Conservation (phyloP, 2,329 filamentous ascomycete genomes). For the Achaetomium macrosporum region DNA sequence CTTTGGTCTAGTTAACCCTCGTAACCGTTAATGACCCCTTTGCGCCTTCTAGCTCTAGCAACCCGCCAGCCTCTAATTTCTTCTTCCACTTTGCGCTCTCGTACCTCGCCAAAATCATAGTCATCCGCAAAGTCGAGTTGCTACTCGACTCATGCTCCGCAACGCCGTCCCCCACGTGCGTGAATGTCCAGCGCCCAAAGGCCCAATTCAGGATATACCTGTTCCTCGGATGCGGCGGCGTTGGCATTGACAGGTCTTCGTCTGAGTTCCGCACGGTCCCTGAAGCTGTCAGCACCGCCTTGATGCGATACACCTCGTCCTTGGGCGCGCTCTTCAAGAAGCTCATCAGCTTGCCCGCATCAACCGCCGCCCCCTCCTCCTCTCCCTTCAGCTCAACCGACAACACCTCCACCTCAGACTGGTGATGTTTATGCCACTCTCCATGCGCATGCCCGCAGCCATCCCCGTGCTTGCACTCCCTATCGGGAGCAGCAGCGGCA, state of each 20-base stretch:
- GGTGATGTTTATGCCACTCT: conserved; percentile 49
- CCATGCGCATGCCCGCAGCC: conserved; percentile 32
- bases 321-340: conserved; percentile 72
- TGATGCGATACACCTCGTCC: conserved; percentile 94
- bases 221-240: conserved; percentile 25
- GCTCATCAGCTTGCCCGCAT: conserved; percentile 56
- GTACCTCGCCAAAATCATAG: conserved; percentile 65
- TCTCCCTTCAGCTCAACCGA: conserved; percentile 62
- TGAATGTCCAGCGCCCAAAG: conserved; percentile 92
- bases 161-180: conserved; percentile 41
- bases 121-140: conserved; percentile 60
- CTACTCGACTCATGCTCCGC: conserved; percentile 51
- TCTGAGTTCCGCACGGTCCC: conserved; percentile 45
- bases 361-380: conserved; percentile 35
- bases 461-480: conserved; percentile 18
- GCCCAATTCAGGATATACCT: conserved; percentile 97
- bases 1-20: conserved; percentile 38
- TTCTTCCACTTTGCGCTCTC: conserved; percentile 75
- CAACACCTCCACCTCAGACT: conserved; percentile 88
- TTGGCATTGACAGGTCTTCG: conserved; percentile 35
- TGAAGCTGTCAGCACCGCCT: conserved; percentile 54
- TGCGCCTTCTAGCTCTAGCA: conserved; percentile 44
- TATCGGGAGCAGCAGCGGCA: neutral
- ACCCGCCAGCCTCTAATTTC: conserved; percentile 55
- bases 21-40: conserved; percentile 47